These are phyloP conservation scores for Fistulina hepatica DNA, from an alignment of 1,284 basidiomycete genomes.

Conservation along the genomic window DNA sequence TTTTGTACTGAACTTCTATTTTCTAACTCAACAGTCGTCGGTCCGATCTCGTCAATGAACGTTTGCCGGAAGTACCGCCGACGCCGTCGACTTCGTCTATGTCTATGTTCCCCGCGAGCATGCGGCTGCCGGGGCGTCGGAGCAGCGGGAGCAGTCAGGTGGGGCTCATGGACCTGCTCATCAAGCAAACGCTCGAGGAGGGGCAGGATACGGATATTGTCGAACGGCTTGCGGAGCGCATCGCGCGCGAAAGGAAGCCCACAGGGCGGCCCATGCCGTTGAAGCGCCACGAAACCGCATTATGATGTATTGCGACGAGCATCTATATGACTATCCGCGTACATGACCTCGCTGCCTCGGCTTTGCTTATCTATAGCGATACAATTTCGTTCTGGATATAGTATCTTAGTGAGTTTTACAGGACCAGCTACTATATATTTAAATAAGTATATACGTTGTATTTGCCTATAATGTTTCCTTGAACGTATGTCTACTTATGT, in stretches of 20 bases:
- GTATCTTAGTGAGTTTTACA: too few species aligned
- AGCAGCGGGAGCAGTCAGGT: slow-evolving; percentile 32
- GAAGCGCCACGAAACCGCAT: slow-evolving; percentile 50
- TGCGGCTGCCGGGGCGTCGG: slow-evolving; percentile 43
- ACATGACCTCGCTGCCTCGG: too few species aligned
- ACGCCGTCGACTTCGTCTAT: slow-evolving; percentile 24
- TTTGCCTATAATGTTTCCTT: too few species aligned
- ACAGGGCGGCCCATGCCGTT: slow-evolving; percentile 38
- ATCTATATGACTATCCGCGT: too few species aligned
- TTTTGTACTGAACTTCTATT: slow-evolving; percentile 5
- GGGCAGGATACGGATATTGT: slow-evolving; percentile 38
- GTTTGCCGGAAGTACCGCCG: slow-evolving; percentile 58
- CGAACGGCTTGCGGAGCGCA: slow-evolving; percentile 48
- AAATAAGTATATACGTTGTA: too few species aligned
- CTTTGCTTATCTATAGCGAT: too few species aligned
- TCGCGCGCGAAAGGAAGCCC: slow-evolving; percentile 39
- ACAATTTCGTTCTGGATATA: too few species aligned
- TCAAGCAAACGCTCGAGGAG: slow-evolving; percentile 63
- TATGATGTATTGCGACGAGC: too few species aligned
- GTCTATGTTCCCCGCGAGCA: slow-evolving; percentile 49
- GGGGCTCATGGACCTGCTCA: slow-evolving; percentile 64
- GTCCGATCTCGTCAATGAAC: slow-evolving; percentile 89
- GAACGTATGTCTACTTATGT: too few species aligned
- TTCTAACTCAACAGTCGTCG: slow-evolving; percentile 47
- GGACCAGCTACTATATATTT: too few species aligned